phyloP scores from a whole-genome alignment of 768 basidiomycete genomes.

The Rhizopogon rudus region DNA sequence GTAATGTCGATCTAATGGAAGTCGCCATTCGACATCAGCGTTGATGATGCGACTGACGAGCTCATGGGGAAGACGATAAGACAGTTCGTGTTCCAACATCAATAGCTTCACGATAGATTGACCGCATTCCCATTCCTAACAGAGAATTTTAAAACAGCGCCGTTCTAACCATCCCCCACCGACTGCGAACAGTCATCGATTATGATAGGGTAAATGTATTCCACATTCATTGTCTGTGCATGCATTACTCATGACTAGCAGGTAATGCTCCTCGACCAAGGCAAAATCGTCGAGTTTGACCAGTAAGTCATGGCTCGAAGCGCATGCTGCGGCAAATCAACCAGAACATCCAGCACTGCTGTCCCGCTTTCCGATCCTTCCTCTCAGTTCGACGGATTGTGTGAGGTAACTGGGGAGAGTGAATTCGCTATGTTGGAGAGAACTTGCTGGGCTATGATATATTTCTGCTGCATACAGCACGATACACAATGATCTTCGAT shows the following conservation, averaged over 20 bases:
- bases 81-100: conserved; percentile 43
- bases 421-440: conserved; percentile 66
- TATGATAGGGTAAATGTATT: conserved; percentile 62
- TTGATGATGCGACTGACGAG: conserved; percentile 87
- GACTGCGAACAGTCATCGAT: conserved; percentile 74
- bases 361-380: conserved; percentile 47
- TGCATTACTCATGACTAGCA: conserved; percentile 24
- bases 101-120: not conserved
- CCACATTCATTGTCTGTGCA: not conserved
- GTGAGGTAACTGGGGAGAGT: conserved; percentile 67
- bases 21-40: conserved; percentile 28
- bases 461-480: conserved; percentile 31
- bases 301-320: conserved; percentile 27
- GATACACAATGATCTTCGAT: too few relatives aligned
- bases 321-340: not conserved
- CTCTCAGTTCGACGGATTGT: conserved; percentile 63
- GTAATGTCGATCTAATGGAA: conserved; percentile 22
- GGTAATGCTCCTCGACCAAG: conserved; percentile 78
- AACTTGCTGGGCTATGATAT: conserved; percentile 51
- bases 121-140: not conserved
- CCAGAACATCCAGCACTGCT: conserved; percentile 36
- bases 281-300: conserved; percentile 75
- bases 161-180: conserved; percentile 80
- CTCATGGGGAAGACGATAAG: conserved; percentile 78
- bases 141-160: conserved; percentile 80